phyloP scores from a whole-genome alignment of 176 grass and related monocot genomes.

The Urochloa ruziziensis region DNA sequence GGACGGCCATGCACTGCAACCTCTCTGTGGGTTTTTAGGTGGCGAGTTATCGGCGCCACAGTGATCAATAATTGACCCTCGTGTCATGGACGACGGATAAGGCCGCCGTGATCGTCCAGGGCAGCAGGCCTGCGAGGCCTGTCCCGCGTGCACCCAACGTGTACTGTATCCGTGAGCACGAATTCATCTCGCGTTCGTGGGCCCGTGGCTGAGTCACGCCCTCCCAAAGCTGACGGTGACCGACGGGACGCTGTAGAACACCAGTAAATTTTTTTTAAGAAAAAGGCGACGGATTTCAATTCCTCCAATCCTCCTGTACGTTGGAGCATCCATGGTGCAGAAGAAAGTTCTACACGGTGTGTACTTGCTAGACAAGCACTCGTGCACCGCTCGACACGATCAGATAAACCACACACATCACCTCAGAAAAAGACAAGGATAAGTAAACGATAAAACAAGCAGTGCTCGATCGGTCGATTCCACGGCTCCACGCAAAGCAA shows the following conservation, averaged over 20 bases:
- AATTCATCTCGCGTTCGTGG: neutral
- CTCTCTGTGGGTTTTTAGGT: neutral
- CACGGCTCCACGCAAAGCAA: neutral
- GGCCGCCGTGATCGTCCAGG: neutral
- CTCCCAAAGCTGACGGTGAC: neutral
- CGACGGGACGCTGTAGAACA: neutral
- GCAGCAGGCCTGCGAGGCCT: neutral
- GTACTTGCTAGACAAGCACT: neutral
- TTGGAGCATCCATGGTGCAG: neutral
- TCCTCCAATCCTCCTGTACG: too few relatives aligned
- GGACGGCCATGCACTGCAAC: neutral
- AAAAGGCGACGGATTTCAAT: neutral
- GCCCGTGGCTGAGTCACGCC: neutral
- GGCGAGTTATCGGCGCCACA: neutral
- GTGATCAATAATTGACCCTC: slow-evolving; percentile 27
- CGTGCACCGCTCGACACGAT: neutral
- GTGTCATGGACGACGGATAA: slow-evolving; percentile 13
- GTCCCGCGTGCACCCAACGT: neutral
- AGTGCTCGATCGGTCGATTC: neutral
- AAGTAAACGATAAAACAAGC: neutral
- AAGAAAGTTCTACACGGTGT: neutral
- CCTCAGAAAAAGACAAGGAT: neutral
- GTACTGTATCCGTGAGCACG: neutral
- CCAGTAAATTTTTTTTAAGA: neutral
- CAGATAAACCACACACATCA: neutral